Evolutionary conservation across 306 rosid species (phyloP), one percentile per base, ranked within the genome.

Genomic region (Delonix regia): DNA sequence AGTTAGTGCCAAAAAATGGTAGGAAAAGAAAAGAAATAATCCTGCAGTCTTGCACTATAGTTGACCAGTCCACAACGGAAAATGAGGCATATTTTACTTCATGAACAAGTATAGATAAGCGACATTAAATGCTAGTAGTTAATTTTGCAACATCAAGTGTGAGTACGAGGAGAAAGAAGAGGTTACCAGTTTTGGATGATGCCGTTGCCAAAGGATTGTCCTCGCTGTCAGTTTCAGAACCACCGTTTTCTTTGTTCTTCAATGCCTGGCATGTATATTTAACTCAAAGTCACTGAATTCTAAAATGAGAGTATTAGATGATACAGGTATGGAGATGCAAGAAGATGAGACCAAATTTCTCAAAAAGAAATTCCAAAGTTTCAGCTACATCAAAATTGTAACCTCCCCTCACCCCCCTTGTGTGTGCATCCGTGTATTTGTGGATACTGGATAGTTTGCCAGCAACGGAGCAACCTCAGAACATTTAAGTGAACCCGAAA

Each of bases 181-280:
- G 64, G 69, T 79, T 76, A 82, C 86, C 76, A 34, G 34, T 76
- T 70, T 64, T 83, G 18, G 73, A 59, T 34, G 86, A 85, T 2
- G 51, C 41, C 13, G 83, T 75, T 2, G 52, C 61, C 13, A 73
- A 62, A 30, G 86, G 56, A 69, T 52, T 45, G 63, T 71, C 82
- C 52, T 83, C 85, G 19, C 62, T 75, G 68, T 75, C 71, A 14
- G 69, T 60, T 48, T 68, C 78, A 45, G 79, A 60, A 30, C 66
- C 63, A 51, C 73, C 75, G 60, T 73, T 73, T 16, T 83, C 86
- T 9, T 56, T 77, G 24, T 81, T 78, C 49, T 83, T 85, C 4
- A 78, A 88, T 5, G 73, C 84, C 92, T 88, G 80, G 49, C 60
- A n/a, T 39, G 4, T 27, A 45, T 44, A 78, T 24, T 68, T 19